These are phyloP conservation scores for Lentinula detonsa DNA, from an alignment of 768 basidiomycete genomes.

Conservation along the genomic window DNA sequence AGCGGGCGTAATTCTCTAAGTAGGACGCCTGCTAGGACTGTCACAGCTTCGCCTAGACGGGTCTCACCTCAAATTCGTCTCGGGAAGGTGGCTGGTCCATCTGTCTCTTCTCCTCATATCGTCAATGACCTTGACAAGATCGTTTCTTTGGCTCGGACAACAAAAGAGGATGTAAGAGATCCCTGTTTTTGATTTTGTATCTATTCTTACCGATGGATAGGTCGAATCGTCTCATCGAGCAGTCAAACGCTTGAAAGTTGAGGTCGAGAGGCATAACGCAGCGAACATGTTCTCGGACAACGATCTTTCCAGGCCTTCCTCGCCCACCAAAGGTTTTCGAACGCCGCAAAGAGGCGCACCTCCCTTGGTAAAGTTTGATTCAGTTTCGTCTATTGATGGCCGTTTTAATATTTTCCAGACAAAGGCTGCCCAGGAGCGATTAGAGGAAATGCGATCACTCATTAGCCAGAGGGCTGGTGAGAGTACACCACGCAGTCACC, in stretches of 20 bases:
- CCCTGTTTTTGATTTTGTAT: background rate
- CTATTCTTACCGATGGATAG: slow-evolving; percentile 28
- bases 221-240: slow-evolving; percentile 64
- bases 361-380: slow-evolving; percentile 31
- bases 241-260: slow-evolving; percentile 71
- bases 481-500: slow-evolving; percentile 35
- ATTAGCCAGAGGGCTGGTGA: slow-evolving; percentile 59
- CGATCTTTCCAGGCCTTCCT: slow-evolving; percentile 38
- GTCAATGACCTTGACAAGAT: slow-evolving; percentile 40
- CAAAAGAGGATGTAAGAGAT: slow-evolving; percentile 59
- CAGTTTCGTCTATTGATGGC: background rate
- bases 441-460: slow-evolving; percentile 79
- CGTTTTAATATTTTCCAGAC: slow-evolving; percentile 36
- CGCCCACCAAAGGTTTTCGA: slow-evolving; percentile 51
- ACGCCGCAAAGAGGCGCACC: slow-evolving; percentile 37
- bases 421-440: slow-evolving; percentile 67
- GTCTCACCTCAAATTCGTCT: slow-evolving; percentile 49
- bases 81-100: slow-evolving; percentile 25
- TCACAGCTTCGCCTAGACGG: slow-evolving; percentile 36
- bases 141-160: slow-evolving; percentile 42
- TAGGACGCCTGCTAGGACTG: slow-evolving; percentile 32
- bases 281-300: slow-evolving; percentile 19
- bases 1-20: slow-evolving; percentile 24
- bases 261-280: slow-evolving; percentile 43
- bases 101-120: slow-evolving; percentile 20